These are phyloP conservation scores for rapeseed (Brassica napus) DNA, from an alignment of 345 rosid genomes.

Conservation along the genomic window DNA sequence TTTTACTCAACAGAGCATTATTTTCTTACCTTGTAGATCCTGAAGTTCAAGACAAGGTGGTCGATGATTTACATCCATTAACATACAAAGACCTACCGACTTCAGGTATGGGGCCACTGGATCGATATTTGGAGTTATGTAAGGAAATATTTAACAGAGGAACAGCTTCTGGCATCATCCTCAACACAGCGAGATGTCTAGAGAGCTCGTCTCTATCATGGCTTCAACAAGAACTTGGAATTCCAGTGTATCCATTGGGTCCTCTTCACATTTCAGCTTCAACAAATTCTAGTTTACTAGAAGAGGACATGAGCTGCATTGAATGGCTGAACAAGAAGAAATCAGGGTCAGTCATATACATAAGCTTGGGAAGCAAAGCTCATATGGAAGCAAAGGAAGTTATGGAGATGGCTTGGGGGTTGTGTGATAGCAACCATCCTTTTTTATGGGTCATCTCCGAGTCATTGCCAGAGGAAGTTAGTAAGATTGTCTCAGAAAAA, in stretches of 20 bases:
- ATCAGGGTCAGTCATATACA: slow-evolving; percentile 52
- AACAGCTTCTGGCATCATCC: slow-evolving; percentile 16
- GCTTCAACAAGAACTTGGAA: slow-evolving; percentile 28
- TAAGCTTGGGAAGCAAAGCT: slow-evolving; percentile 59
- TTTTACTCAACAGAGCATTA: not conserved
- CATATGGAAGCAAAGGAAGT: slow-evolving; percentile 26
- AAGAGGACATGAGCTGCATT: slow-evolving; percentile 47
- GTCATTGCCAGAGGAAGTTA: slow-evolving; percentile 23
- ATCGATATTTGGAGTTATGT: not conserved
- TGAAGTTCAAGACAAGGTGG: slow-evolving; percentile 11
- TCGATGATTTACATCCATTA: slow-evolving; percentile 26
- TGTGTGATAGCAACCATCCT: slow-evolving; percentile 35
- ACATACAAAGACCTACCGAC: slow-evolving; percentile 31
- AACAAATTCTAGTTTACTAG: slow-evolving; percentile 4
- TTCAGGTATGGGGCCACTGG: slow-evolving; percentile 8
- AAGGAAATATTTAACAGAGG: slow-evolving; percentile 19
- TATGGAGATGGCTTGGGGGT: slow-evolving; percentile 40
- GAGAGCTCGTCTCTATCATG: slow-evolving; percentile 29
- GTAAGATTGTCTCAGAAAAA: slow-evolving; percentile 34
- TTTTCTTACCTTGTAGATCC: slow-evolving; percentile 13
- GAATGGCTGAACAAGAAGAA: slow-evolving; percentile 49
- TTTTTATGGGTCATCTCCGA: slow-evolving; percentile 43
- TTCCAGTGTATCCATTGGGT: slow-evolving; percentile 28
- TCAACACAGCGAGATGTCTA: slow-evolving; percentile 28
- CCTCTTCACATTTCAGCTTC: slow-evolving; percentile 32